Base-by-base conservation (phyloP, 2,329 filamentous ascomycete species). In the Cryphonectria radicalis region DNA sequence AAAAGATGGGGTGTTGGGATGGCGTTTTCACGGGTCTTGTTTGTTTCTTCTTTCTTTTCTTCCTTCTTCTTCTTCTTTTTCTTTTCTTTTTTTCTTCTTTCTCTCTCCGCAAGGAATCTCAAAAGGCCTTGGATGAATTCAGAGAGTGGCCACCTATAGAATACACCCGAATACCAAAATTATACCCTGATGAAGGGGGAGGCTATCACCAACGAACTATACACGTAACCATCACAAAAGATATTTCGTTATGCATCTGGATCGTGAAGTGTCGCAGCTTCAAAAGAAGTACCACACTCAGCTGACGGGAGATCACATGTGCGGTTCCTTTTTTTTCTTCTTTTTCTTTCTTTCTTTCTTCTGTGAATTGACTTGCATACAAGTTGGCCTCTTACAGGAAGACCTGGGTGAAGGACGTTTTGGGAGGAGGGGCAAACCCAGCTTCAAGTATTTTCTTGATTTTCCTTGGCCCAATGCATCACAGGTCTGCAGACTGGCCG, bases 11-110 rank as follows among this genome's bases (percentile, higher is more conserved):
- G 32, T 32, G n/a, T 32, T 19, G 37, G 22, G 19, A 40, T 25
- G 68, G 72, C 60, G 66, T 63, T 70, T 63, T 70, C 67, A 32
- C n/a, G 71, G 71, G 32, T 32, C 3, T 32, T 63, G 71, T 70
- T 70, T 46, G 28, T 62, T 28, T 32, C 32, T 32, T 32, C 32
- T 32, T 13, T 50, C 7, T 10, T 11, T 11, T n/a, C 22, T n/a
- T n/a, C 32, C 32, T 50, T 3, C 40, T n/a, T n/a, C n/a, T 3
- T 50, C 7, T 7, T n/a, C 22, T 11, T 22, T 50, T 22, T n/a
- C 22, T 19, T n/a, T 8, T 8, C 10, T 19, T 22, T 22, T 50
- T 7, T 1, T 22, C 3, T 5, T 19, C 22, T 17, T 7, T 22
- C 4, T 46, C 17, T 8, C 17, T 22, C 6, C 17, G 4, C 43